These are phyloP conservation scores for Talaromyces thailandensis DNA, from an alignment of 495 filamentous ascomycete species.

Conservation along the genomic window DNA sequence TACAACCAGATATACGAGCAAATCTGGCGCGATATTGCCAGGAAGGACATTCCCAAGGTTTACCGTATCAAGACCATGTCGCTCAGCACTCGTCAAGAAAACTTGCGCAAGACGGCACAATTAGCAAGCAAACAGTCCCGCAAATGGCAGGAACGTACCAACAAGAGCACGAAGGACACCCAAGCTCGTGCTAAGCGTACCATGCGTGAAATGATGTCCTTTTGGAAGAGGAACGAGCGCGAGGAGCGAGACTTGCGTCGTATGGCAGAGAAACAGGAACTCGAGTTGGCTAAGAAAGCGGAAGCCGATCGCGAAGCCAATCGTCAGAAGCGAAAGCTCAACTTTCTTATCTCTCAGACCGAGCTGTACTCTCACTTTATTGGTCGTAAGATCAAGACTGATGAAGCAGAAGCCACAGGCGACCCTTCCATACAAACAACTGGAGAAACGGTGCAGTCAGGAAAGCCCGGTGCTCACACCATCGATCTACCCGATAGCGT, in stretches of 20 bases:
- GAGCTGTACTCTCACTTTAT: conserved; percentile 99
- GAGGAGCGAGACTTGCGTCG: conserved; percentile 93
- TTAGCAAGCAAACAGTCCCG: conserved; percentile 95
- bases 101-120: conserved; percentile 94
- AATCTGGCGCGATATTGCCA: conserved; percentile 91
- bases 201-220: conserved; percentile 99
- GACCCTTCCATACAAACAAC: conserved; percentile 56
- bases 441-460: conserved; percentile 32
- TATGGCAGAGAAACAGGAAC: conserved; percentile 88
- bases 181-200: conserved; percentile 94
- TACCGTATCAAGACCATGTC: conserved; percentile 77
- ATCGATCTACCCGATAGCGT: conserved; percentile 51
- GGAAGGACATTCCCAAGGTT: conserved; percentile 89
- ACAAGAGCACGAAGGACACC: conserved; percentile 96
- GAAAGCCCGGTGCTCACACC: conserved; percentile 34
- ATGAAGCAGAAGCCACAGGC: conserved; percentile 86
- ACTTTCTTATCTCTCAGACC: conserved; percentile 98
- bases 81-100: conserved; percentile 74
- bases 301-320: conserved; percentile 96
- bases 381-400: conserved; percentile 96
- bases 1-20: conserved; percentile 97
- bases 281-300: conserved; percentile 91
- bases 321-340: conserved; percentile 94
- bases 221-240: conserved; percentile 98
- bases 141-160: conserved; percentile 93